Evolutionary conservation across 169 alveolate genomes (phyloP).

Genomic region (Eimeria maxima): DNA sequence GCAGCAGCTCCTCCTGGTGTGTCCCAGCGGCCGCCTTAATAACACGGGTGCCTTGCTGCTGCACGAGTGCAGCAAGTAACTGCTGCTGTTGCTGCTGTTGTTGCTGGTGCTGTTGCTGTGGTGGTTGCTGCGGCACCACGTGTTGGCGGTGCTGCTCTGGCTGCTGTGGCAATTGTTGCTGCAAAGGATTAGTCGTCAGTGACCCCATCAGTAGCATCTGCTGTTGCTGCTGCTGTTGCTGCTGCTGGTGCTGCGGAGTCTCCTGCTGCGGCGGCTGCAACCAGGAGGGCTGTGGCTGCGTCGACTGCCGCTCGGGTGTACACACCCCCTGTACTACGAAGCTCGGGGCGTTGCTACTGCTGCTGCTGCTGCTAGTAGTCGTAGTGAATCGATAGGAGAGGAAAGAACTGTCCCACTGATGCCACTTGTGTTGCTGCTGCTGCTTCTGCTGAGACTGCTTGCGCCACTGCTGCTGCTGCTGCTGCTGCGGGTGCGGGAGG

Average conservation of each 20-base stretch:
- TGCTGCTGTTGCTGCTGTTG: constrained; percentile 53
- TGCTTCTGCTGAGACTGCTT: background rate
- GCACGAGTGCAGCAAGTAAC: background rate
- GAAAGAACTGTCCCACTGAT: background rate
- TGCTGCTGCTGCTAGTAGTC: constrained; percentile 33
- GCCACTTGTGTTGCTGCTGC: background rate
- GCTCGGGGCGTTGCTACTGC: constrained; percentile 45
- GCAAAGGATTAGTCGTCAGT: background rate
- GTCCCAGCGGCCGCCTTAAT: background rate
- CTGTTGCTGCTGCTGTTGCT: constrained; percentile 29
- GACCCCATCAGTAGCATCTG: background rate
- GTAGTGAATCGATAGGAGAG: background rate
- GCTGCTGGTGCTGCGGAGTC: background rate
- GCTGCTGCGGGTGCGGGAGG: constrained; percentile 7
- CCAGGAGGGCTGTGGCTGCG: background rate
- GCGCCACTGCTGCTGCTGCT: background rate
- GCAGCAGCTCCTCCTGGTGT: constrained; percentile 7
- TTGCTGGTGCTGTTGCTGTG: constrained; percentile 30
- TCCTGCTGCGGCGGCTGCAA: constrained; percentile 29
- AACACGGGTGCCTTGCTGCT: constrained; percentile 4
- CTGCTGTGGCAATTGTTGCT: constrained; percentile 34
- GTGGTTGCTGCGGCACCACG: background rate
- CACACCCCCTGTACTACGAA: constrained; percentile 19
- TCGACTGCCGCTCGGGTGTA: background rate
- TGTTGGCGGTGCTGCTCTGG: background rate